A percentile compares a stretch with the other conserved stretches of the same genome.
Conservation (phyloP, 176 grass and related monocot genomes). For the Elaeis guineensis region DNA sequence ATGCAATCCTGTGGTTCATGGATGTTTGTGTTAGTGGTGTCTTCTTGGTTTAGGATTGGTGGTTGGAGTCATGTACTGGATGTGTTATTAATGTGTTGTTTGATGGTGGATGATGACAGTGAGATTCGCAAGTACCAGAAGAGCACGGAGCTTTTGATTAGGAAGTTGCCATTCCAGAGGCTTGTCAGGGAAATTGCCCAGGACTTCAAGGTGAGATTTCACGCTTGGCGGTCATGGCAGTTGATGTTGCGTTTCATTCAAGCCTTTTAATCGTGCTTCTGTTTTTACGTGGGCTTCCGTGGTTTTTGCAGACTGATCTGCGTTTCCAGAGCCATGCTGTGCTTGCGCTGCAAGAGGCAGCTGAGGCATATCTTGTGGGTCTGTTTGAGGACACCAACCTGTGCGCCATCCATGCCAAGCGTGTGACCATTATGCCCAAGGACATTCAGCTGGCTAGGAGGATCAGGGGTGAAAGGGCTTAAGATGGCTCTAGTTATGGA, state of each 20-base stretch:
- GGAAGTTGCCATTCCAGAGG: constrained; percentile 71
- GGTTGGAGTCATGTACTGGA: too few species aligned
- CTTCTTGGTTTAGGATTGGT: too few species aligned
- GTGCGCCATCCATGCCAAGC: constrained; percentile 57
- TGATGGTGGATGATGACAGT: constrained; percentile 8
- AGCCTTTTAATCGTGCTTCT: too few species aligned
- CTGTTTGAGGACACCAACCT: constrained; percentile 70
- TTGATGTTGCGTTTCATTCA: background rate
- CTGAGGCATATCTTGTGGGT: constrained; percentile 52
- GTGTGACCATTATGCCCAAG: constrained; percentile 67
- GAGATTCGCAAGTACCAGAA: constrained; percentile 66
- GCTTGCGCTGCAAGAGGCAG: constrained; percentile 55
- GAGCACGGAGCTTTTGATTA: constrained; percentile 53
- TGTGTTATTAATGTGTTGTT: background rate
- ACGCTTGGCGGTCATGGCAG: background rate
- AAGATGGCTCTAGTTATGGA: background rate
- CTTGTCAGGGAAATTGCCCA: constrained; percentile 73
- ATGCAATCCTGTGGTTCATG: too few species aligned
- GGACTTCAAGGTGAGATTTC: constrained; percentile 47
- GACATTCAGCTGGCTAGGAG: constrained; percentile 67
- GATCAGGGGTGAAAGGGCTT: constrained; percentile 63
- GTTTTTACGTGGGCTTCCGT: too few species aligned
- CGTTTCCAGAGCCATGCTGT: constrained; percentile 63
- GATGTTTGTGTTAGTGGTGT: too few species aligned
- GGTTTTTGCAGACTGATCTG: constrained; percentile 48